A percentile compares a stretch with the other conserved stretches of the same genome.
Conservation (phyloP, 2,329 filamentous ascomycete species). For the Pseudocercospora eumusae region DNA sequence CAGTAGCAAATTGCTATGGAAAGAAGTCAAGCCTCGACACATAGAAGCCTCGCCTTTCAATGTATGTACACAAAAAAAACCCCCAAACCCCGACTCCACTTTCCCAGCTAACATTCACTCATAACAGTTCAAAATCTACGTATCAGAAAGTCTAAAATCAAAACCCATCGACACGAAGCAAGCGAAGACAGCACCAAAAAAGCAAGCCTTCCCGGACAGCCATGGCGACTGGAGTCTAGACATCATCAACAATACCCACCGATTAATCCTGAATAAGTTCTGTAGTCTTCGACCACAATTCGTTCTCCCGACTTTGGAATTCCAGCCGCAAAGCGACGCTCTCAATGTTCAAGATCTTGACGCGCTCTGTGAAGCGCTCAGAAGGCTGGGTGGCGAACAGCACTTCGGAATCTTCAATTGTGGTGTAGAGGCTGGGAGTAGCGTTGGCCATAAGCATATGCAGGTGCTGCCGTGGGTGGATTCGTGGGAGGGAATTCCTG, state of each 20-base stretch:
- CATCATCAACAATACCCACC: constrained; percentile 36
- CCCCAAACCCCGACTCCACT: neutral
- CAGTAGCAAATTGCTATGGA: constrained; percentile 19
- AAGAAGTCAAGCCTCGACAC: constrained; percentile 6
- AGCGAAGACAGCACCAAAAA: constrained; percentile 5
- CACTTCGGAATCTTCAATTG: constrained; percentile 51
- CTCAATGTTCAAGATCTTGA: constrained; percentile 43
- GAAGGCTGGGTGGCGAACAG: constrained; percentile 25
- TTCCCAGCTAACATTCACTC: neutral
- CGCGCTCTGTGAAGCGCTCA: constrained; percentile 44
- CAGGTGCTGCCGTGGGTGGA: constrained; percentile 42
- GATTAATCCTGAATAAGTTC: constrained; percentile 44
- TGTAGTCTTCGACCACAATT: constrained; percentile 42
- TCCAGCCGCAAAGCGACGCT: constrained; percentile 43
- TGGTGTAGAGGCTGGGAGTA: constrained; percentile 47
- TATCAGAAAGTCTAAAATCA: constrained; percentile 20
- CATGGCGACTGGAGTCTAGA: constrained; percentile 36
- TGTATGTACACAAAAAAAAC: constrained; percentile 8
- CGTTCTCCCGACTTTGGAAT: constrained; percentile 45
- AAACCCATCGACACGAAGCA: constrained; percentile 22
- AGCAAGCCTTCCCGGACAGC: constrained; percentile 21
- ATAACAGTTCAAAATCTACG: constrained; percentile 21
- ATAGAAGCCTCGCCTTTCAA: constrained; percentile 9
- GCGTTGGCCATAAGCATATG: constrained; percentile 51
- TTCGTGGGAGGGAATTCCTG: constrained; percentile 29